phyloP scores from a whole-genome alignment of 805 yeast species.

The Zygosaccharomyces rouxii region DNA sequence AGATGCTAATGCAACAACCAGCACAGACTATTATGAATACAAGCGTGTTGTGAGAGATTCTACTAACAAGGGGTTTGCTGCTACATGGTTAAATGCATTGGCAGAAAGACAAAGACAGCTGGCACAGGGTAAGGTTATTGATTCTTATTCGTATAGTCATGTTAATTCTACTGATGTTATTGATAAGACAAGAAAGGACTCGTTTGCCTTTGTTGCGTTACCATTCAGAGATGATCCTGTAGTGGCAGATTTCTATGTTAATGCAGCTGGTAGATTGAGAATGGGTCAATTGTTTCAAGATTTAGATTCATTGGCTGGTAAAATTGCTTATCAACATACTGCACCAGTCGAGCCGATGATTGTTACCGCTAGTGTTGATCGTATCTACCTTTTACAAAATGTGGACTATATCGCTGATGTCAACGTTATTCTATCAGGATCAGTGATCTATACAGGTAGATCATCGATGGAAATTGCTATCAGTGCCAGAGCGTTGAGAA shows the following conservation, averaged over 20 bases:
- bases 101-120: slow-evolving; percentile 65
- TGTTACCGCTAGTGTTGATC: slow-evolving; percentile 92
- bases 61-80: slow-evolving; percentile 36
- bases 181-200: slow-evolving; percentile 73
- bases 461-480: slow-evolving; percentile 95
- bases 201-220: slow-evolving; percentile 61
- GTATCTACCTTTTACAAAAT: slow-evolving; percentile 81
- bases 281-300: slow-evolving; percentile 94
- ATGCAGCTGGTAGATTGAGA: slow-evolving; percentile 85
- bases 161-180: slow-evolving; percentile 66
- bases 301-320: slow-evolving; percentile 88
- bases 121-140: slow-evolving; percentile 68
- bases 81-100: slow-evolving; percentile 86
- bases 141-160: slow-evolving; percentile 64
- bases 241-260: slow-evolving; percentile 82
- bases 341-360: slow-evolving; percentile 94
- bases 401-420: slow-evolving; percentile 70
- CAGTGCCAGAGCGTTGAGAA: slow-evolving; percentile 74
- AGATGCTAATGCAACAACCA: slow-evolving; percentile 68
- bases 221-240: slow-evolving; percentile 83
- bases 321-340: slow-evolving; percentile 88
- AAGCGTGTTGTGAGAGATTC: slow-evolving; percentile 37
- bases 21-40: slow-evolving; percentile 56
- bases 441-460: slow-evolving; percentile 90
- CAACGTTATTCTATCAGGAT: slow-evolving; percentile 83